A percentile compares a stretch with the other conserved stretches of the same genome.
These are phyloP conservation scores for Friedmanniomyces endolithicus DNA, from an alignment of 495 filamentous ascomycete species.

Conservation along the genomic window DNA sequence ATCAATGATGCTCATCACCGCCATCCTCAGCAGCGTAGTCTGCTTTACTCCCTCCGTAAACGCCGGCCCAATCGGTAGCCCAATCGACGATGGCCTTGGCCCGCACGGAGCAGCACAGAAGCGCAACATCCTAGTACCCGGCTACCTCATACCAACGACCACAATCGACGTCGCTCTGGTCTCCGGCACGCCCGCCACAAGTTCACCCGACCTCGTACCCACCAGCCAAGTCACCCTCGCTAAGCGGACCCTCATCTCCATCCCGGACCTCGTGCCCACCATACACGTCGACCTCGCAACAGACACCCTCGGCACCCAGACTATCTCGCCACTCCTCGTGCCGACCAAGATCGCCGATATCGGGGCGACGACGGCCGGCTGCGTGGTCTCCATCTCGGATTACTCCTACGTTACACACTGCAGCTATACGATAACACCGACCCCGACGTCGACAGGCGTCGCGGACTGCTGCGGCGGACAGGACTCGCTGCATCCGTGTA, in stretches of 20 bases:
- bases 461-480: slow-evolving; percentile 5
- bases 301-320: slow-evolving; percentile 1
- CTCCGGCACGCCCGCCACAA: background rate
- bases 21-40: background rate
- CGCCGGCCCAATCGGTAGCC: background rate
- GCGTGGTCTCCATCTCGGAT: background rate
- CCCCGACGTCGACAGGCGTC: background rate
- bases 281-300: background rate
- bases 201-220: background rate
- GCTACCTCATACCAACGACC: background rate
- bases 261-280: slow-evolving; percentile 2
- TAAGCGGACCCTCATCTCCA: background rate
- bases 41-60: background rate
- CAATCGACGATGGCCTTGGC: background rate
- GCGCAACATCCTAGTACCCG: slow-evolving; percentile 1
- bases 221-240: background rate
- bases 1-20: background rate
- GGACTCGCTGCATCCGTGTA: background rate
- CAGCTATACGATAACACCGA: background rate
- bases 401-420: background rate
- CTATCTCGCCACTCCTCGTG: background rate
- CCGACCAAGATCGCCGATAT: background rate
- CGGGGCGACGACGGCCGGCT: background rate
- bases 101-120: background rate
- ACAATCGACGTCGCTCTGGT: background rate